Evolutionary conservation across 257 asterid species (phyloP), one percentile per base, ranked within the genome.

Genomic region (Solanum appendiculatum): DNA sequence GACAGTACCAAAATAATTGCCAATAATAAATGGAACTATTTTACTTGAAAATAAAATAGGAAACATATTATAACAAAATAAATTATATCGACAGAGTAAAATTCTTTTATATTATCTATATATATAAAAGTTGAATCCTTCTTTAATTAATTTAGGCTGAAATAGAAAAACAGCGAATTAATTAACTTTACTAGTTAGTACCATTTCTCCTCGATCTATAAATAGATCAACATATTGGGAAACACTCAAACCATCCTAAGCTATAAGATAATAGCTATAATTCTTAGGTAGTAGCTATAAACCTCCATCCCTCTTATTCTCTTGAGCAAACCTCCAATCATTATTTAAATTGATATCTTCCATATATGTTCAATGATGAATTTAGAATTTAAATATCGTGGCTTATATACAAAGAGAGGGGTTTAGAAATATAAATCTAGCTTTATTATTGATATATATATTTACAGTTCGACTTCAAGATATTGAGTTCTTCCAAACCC

Each of bases 161-260:
- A 33, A 69, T 31, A 12, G 37, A 66, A 16, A 33, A 31, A 11
- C 6, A 9, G n/a, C 3, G 31, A n/a, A n/a, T n/a, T n/a, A 23
- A 60, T 58, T 21, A 58, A 58, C 69, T 64, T 73, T 36, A 73
- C 63, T 78, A 78, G 63, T 21, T 33, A n/a, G 23, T 39, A 36
- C 87, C 13, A 42, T 29, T 66, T 51, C 11, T 48, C 33, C 37
- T 82, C 85, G 39, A 64, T 29, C 80, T 90, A 90, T 90, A 90
- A 90, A 90, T 88, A 88, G 90, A 86, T 82, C 18, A 31, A n/a
- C 81, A 51, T 18, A 63, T 29, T 70, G 29, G 44, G 69, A 54
- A 33, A 39, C 84, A 56, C 63, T 83, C 58, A 64, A 20, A 29
- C 69, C 88, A 86, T 77, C 78, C 89, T 80, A 83, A 78, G 86